phyloP scores from a whole-genome alignment of 768 basidiomycete species.

The Tricholoma sp. region DNA sequence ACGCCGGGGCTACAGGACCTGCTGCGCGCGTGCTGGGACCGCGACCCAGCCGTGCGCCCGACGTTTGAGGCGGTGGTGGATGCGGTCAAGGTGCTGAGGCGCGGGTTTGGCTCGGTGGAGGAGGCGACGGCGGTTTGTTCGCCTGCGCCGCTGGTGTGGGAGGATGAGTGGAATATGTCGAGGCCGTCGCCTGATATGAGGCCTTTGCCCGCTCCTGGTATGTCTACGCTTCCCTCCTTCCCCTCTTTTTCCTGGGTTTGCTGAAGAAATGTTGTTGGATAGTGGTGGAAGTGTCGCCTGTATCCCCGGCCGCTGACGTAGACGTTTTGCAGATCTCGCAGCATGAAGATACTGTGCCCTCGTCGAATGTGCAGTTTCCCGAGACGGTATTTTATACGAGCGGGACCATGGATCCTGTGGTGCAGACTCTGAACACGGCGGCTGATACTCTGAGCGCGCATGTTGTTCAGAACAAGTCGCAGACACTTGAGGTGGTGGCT shows the following conservation, averaged over 20 bases:
- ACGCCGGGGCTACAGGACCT: slow-evolving; percentile 35
- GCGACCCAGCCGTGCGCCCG: slow-evolving; percentile 44
- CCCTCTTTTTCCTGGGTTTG: neutral
- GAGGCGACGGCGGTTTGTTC: slow-evolving; percentile 2
- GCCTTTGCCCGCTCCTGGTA: slow-evolving; percentile 26
- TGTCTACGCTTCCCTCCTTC: slow-evolving; percentile 2
- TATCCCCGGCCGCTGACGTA: slow-evolving; percentile 8
- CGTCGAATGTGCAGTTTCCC: slow-evolving; percentile 27
- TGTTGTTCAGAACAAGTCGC: neutral
- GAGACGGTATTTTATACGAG: slow-evolving; percentile 36
- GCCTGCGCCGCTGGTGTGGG: slow-evolving; percentile 1
- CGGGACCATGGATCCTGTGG: neutral
- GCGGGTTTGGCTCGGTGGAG: slow-evolving; percentile 21
- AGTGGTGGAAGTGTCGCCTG: neutral
- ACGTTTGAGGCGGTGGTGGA: slow-evolving; percentile 46
- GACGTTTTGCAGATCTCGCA: slow-evolving; percentile 17
- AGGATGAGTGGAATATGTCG: slow-evolving; percentile 11
- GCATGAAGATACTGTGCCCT: slow-evolving; percentile 30
- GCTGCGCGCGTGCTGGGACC: slow-evolving; percentile 53
- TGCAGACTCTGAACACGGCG: neutral
- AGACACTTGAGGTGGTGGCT: slow-evolving; percentile 7
- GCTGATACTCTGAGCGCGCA: neutral
- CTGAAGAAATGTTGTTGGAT: neutral
- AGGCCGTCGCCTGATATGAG: slow-evolving; percentile 36
- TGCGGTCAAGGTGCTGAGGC: slow-evolving; percentile 41